Conservation (phyloP, 768 basidiomycete species). For the Boletus sensibilis region DNA sequence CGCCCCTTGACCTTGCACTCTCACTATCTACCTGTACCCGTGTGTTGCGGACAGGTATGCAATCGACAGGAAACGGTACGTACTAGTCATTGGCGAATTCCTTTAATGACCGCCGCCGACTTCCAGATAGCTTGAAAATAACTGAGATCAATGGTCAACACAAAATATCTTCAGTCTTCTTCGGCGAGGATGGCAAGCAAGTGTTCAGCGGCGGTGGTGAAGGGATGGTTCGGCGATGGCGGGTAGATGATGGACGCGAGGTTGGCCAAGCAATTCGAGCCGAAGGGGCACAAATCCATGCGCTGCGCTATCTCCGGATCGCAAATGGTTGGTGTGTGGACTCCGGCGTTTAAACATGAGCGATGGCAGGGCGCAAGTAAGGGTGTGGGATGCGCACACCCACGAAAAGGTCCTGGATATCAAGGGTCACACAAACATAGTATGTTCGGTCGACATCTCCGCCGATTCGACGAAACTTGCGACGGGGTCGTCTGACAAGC, state of each 20-base stretch:
- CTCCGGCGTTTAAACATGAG: not conserved
- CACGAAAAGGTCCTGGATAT: not conserved
- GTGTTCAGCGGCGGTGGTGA: not conserved
- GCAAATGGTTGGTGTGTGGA: conserved; percentile 1
- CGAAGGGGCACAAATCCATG: not conserved
- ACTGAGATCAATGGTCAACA: not conserved
- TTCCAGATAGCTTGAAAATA: not conserved
- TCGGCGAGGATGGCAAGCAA: not conserved
- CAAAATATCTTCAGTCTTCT: not conserved
- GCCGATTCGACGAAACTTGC: not conserved
- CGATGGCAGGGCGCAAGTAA: no score
- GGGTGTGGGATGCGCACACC: not conserved
- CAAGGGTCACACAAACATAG: not conserved
- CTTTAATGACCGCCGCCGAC: not conserved
- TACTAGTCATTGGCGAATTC: no score
- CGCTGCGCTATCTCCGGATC: not conserved
- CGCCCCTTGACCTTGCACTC: not conserved
- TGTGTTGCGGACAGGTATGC: not conserved
- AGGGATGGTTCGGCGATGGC: not conserved
- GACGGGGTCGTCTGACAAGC: not conserved
- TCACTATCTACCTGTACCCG: not conserved
- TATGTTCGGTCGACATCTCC: not conserved
- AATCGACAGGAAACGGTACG: not conserved
- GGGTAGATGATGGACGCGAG: not conserved
- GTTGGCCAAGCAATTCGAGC: not conserved